Conservation (phyloP, 495 filamentous ascomycete genomes). For the Venustampulla echinocandica region DNA sequence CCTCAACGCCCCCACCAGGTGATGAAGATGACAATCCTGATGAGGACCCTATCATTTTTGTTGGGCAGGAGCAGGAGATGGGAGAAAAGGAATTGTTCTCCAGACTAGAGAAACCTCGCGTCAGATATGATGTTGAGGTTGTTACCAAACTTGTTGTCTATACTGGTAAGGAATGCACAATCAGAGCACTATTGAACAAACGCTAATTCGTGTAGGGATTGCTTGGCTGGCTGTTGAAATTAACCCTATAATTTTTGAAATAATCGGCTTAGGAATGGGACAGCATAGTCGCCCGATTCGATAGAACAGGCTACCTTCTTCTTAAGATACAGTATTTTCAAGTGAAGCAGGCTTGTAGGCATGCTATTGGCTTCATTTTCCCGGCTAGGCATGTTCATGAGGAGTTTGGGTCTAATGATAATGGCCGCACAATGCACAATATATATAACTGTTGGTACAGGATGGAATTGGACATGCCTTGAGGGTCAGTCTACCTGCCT, state of each 20-base stretch:
- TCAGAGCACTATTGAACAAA: background rate
- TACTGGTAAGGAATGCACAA: slow-evolving; percentile 50
- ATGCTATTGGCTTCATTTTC: background rate
- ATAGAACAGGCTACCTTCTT: background rate
- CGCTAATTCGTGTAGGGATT: slow-evolving; percentile 39
- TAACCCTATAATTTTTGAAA: slow-evolving; percentile 58
- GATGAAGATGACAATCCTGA: slow-evolving; percentile 21
- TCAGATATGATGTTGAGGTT: slow-evolving; percentile 94
- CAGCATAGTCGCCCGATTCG: slow-evolving; percentile 1
- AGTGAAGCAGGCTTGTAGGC: background rate
- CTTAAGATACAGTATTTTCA: background rate
- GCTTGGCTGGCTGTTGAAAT: slow-evolving; percentile 62
- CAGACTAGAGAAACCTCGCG: slow-evolving; percentile 74
- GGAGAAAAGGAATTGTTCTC: slow-evolving; percentile 77
- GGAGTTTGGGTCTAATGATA: background rate
- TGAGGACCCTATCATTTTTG: slow-evolving; percentile 26
- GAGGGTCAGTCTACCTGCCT: too few relatives aligned
- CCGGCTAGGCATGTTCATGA: background rate
- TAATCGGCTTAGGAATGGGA: slow-evolving; percentile 48
- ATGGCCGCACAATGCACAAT: too few relatives aligned
- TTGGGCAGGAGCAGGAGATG: slow-evolving; percentile 39
- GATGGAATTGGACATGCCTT: background rate
- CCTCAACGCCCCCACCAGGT: slow-evolving; percentile 29
- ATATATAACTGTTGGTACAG: background rate
- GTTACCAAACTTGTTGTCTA: slow-evolving; percentile 96